These are phyloP conservation scores for Emmonsia crescens DNA, from an alignment of 2,329 filamentous ascomycete species.

Conservation along the genomic window DNA sequence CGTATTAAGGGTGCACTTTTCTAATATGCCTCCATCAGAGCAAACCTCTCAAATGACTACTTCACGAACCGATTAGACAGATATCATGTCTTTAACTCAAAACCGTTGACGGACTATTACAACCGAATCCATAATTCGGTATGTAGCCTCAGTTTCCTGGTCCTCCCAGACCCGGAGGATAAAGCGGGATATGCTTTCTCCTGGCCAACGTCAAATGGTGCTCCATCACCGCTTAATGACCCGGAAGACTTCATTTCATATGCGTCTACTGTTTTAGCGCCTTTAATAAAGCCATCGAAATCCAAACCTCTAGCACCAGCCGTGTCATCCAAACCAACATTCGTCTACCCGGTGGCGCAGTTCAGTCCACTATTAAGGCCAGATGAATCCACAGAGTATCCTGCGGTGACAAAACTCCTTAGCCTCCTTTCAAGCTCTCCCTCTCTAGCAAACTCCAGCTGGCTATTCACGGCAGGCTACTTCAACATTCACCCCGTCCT, in stretches of 20 bases:
- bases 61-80: constrained; percentile 93
- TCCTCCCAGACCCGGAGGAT: constrained; percentile 46
- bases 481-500: constrained; percentile 91
- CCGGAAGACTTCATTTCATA: constrained; percentile 58
- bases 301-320: constrained; percentile 21
- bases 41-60: constrained; percentile 86
- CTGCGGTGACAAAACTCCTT: constrained; percentile 65
- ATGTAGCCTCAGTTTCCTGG: constrained; percentile 68
- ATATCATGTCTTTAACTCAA: constrained; percentile 81
- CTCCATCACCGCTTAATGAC: constrained; percentile 61
- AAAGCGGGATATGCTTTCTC: constrained; percentile 43
- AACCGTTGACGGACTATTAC: constrained; percentile 73
- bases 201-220: constrained; percentile 67
- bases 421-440: constrained; percentile 51
- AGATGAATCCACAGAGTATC: constrained; percentile 79
- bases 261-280: constrained; percentile 55
- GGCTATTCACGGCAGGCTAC: constrained; percentile 97
- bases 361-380: constrained; percentile 73
- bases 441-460: constrained; percentile 58
- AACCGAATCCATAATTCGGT: constrained; percentile 64
- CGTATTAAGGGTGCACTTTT: constrained; percentile 1
- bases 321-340: constrained; percentile 48
- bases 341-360: constrained; percentile 77
- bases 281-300: constrained; percentile 50
- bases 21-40: constrained; percentile 34